These are phyloP conservation scores for Fusarium equiseti DNA, from an alignment of 2,329 filamentous ascomycete species.

Conservation along the genomic window DNA sequence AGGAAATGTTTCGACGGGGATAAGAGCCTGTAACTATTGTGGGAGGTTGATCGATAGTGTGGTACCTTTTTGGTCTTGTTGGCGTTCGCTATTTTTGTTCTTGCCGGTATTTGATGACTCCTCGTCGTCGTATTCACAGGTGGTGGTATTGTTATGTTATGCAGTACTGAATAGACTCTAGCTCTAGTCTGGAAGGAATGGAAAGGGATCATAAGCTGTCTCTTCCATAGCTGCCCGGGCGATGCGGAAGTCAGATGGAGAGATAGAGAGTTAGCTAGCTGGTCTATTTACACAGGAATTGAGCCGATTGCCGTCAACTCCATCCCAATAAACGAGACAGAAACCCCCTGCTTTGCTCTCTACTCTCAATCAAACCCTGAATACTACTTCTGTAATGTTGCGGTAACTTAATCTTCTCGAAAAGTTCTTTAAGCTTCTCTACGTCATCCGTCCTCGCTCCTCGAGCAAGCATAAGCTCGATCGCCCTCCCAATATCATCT, in stretches of 20 bases:
- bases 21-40: background rate
- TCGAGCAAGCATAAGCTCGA: background rate
- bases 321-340: background rate
- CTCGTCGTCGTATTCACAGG: background rate
- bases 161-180: background rate
- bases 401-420: background rate
- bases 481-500: background rate
- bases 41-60: background rate
- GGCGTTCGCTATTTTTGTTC: background rate
- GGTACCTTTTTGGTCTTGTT: background rate
- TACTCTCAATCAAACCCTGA: background rate
- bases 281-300: background rate
- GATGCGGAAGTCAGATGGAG: background rate
- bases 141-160: background rate
- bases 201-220: background rate
- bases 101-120: background rate
- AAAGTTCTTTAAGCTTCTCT: background rate
- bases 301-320: background rate
- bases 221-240: background rate
- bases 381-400: background rate
- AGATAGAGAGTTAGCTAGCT: background rate
- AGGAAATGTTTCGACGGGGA: background rate
- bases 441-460: background rate
- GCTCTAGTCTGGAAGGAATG: background rate
- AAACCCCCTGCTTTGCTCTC: background rate